Conservation (phyloP, 2,329 filamentous ascomycete genomes). For the Fusarium neocosmosporiellum region DNA sequence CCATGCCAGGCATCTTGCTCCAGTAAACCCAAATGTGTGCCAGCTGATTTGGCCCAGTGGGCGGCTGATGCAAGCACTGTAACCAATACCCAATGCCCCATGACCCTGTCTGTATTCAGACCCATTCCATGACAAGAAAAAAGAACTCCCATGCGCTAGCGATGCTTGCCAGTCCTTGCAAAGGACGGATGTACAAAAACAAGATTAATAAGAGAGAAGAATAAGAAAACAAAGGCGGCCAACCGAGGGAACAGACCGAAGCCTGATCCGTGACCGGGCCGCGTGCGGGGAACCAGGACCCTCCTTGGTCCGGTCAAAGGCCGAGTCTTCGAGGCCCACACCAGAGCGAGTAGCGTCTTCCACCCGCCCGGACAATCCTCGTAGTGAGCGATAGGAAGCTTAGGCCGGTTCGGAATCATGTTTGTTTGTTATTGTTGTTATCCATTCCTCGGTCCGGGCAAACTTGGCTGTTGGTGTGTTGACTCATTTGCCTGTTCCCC, state of each 20-base stretch:
- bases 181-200: constrained; percentile 3
- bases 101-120: constrained; percentile 7
- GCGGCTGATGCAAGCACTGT: constrained; percentile 35
- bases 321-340: constrained; percentile 31
- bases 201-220: constrained; percentile 24
- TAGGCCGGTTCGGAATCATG: constrained; percentile 34
- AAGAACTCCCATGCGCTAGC: constrained; percentile 29
- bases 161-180: constrained; percentile 18
- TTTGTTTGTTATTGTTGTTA: constrained; percentile 29
- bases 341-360: constrained; percentile 13
- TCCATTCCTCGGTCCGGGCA: constrained; percentile 17
- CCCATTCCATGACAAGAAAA: constrained; percentile 15
- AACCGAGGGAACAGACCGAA: constrained; percentile 15
- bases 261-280: constrained; percentile 16
- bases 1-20: constrained; percentile 14
- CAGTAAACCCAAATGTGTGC: constrained; percentile 28
- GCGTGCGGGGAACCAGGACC: constrained; percentile 24
- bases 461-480: constrained; percentile 3
- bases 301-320: constrained; percentile 3
- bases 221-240: constrained; percentile 1
- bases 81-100: constrained; percentile 2
- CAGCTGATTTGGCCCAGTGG: constrained; percentile 34
- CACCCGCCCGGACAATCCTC: constrained; percentile 28
- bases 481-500: constrained; percentile 32
- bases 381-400: not conserved